phyloP scores from a whole-genome alignment of 352 stramenopile species.

The Phytopythium aichiense region DNA sequence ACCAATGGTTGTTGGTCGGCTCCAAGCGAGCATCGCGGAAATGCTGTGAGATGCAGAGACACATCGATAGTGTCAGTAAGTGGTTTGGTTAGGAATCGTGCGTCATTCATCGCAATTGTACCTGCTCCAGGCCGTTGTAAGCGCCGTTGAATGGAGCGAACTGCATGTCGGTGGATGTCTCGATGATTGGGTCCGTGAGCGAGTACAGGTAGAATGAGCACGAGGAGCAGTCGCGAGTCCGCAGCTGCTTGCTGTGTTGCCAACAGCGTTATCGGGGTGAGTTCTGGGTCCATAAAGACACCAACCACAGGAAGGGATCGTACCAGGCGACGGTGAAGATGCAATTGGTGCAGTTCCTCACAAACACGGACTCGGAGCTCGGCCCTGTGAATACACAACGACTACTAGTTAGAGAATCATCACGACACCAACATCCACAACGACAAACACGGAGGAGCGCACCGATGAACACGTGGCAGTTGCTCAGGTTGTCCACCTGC shows the following conservation, averaged over 20 bases:
- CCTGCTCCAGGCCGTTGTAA: constrained; percentile 63
- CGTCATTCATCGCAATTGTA: constrained; percentile 8
- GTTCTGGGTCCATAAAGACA: not conserved
- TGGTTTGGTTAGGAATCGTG: not conserved
- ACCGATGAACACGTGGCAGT: constrained; percentile 87
- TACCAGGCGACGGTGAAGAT: constrained; percentile 87
- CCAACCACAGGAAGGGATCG: not conserved
- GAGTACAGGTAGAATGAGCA: constrained; percentile 88
- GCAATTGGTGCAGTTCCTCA: constrained; percentile 89
- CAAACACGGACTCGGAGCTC: constrained; percentile 87
- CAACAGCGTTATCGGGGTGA: not conserved
- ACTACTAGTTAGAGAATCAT: too few relatives aligned
- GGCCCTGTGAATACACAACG: constrained; percentile 27
- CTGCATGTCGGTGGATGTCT: constrained; percentile 80
- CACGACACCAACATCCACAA: not conserved
- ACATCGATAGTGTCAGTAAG: not conserved
- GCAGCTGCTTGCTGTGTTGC: constrained; percentile 78
- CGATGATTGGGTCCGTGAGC: constrained; percentile 91
- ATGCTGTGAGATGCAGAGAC: constrained; percentile 25
- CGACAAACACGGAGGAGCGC: constrained; percentile 3
- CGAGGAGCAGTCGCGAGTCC: constrained; percentile 77
- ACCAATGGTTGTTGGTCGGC: constrained; percentile 89
- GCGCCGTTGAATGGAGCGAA: constrained; percentile 90
- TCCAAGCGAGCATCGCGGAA: constrained; percentile 72
- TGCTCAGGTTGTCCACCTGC: constrained; percentile 86